Evolutionary conservation across 1,284 basidiomycete genomes (phyloP), one percentile per base, ranked within the genome.

Genomic region (Fomitopsis pinicola): DNA sequence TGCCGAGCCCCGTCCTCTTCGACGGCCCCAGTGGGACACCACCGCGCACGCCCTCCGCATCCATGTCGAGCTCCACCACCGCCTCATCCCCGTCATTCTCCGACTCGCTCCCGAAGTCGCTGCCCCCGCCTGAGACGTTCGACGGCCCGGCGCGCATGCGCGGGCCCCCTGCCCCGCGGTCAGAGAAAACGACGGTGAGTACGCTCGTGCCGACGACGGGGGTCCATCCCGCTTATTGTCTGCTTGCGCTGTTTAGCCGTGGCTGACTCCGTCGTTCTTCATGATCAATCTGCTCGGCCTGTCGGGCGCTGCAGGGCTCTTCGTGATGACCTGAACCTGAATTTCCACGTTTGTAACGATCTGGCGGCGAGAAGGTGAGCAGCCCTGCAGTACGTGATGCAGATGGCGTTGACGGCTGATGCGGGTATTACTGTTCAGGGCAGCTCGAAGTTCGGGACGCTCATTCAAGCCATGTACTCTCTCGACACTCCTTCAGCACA

Each of bases 121-220:
- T 70, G 4, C 69, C 69, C 3, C 35, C 59, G 17, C 67, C 70
- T 26, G 58, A 64, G 54, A 59, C 67, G 14, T 72, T 71, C 62
- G 68, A 71, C 53, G 71, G 70, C 10, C 71, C 71, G 3, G 71
- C 71, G 35, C 65, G 63, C 22, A 62, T 69, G 57, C 62, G 67
- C 38, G 46, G 35, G 35, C 66, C 67, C 14, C 66, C 67, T 35
- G 26, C 50, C 15, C 26, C 14, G 15, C 46, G 15, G 55, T 1
- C 26, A 14, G 17, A 33, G 48, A 50, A 33, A 14, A 50, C 35
- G 30, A 33, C 42, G 45, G 58, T 59, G 26, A 19, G 58, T 44
- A 30, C 22, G 38, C 10, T 17, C 40, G 33, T 14, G 35, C 6
- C n/a, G 38, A 42, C 28, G 42, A 22, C 10, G 40, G 12, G 14